Evolutionary conservation across 495 filamentous ascomycete genomes (phyloP).

Genomic region (Mycothermus thermophilus): DNA sequence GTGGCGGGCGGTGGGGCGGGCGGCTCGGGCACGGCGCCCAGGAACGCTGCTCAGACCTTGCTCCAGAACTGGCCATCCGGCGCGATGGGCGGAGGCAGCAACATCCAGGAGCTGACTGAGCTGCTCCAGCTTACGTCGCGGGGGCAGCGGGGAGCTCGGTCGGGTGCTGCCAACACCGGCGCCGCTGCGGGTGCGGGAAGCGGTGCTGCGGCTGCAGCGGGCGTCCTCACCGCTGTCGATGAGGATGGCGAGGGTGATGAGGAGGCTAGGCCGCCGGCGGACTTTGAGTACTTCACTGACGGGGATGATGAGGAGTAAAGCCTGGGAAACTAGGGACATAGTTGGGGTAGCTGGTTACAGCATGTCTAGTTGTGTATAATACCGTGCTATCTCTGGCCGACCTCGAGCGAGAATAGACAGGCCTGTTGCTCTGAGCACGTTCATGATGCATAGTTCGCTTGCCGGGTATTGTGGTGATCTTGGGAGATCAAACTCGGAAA

Average conservation of each 20-base stretch:
- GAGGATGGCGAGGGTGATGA: slow-evolving; percentile 76
- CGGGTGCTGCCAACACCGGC: slow-evolving; percentile 1
- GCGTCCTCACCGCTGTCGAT: slow-evolving; percentile 67
- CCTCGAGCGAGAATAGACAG: too few species aligned
- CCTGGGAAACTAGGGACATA: not conserved
- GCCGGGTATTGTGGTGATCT: too few species aligned
- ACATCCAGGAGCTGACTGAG: slow-evolving; percentile 25
- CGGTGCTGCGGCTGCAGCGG: slow-evolving; percentile 63
- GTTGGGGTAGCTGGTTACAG: too few species aligned
- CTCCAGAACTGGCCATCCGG: slow-evolving; percentile 7
- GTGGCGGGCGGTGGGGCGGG: slow-evolving; percentile 24
- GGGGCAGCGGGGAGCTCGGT: slow-evolving; percentile 8
- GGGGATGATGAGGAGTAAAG: slow-evolving; percentile 41
- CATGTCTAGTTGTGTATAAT: too few species aligned
- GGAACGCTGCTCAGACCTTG: slow-evolving; percentile 6
- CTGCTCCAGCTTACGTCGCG: slow-evolving; percentile 12
- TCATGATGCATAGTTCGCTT: too few species aligned
- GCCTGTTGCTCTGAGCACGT: too few species aligned
- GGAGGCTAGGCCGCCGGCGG: slow-evolving; percentile 63
- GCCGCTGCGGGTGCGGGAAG: slow-evolving; percentile 13
- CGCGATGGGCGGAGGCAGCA: not conserved
- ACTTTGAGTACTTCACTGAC: slow-evolving; percentile 80
- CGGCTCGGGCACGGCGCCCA: slow-evolving; percentile 6
- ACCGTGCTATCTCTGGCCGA: too few species aligned
- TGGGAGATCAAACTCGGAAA: too few species aligned